Evolutionary conservation across 257 asterid species (phyloP), one percentile per base, ranked within the genome.

Genomic region (Fraxinus quadrangulata): DNA sequence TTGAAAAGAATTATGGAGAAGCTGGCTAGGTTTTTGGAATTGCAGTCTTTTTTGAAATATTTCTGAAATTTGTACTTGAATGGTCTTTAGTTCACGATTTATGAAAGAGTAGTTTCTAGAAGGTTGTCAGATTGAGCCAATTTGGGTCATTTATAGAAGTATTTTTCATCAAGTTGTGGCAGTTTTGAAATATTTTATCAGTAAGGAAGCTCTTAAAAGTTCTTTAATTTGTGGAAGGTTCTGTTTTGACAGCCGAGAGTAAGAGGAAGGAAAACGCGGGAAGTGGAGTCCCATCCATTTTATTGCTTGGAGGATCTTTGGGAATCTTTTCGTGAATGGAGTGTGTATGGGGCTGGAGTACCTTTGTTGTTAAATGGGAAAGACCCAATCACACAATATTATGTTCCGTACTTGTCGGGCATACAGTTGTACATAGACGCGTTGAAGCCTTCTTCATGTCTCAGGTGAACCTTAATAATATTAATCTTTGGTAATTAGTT

Each of bases 301-400:
- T 86, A 54, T 77, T 36, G 59, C 80, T 81, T 86, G 4, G 83
- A 78, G 39, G 88, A 86, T 73, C 76, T 86, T 1, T 84, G 85
- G 88, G 82, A 82, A 23, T 54, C 82, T 24, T 78, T 86, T 67
- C 24, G 30, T 3, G 86, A 79, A 56, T 84, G 83, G 86, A 82
- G 88, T 63, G 85, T 67, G 17, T 86, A 82, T 75, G 90, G 88
- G 31, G 86, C 78, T 26, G 90, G 88, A 4, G 85, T 86, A 24
- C 88, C 84, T 17, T 34, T 82, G 66, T 67, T 78, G 80, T 73
- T 82, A 81, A 67, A 80, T 30, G 85, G 81, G 67, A 72, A 69
- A 65, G 84, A 81, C 37, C 36, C 42, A 8, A 78, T 82, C 34
- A 71, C 73, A 42, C 88, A 84, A 40, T 86, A 82, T 78, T 86